These are phyloP conservation scores for Chaetomium globosum DNA, from an alignment of 2,329 filamentous ascomycete species.

Conservation along the genomic window DNA sequence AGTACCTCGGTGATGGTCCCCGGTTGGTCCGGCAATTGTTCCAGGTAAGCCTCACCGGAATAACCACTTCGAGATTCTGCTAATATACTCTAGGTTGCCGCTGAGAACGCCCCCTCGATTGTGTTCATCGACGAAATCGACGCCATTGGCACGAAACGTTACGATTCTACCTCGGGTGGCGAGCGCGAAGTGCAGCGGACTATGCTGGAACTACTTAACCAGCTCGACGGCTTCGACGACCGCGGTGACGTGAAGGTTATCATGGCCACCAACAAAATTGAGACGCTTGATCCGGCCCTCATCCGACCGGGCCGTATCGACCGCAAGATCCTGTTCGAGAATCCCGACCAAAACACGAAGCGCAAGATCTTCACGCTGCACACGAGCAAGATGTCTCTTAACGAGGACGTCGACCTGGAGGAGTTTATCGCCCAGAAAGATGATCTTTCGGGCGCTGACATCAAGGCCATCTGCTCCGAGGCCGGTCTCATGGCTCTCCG, in stretches of 20 bases:
- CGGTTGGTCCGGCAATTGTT: conserved; percentile 94
- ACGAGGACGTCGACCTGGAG: conserved; percentile 95
- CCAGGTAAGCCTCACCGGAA: conserved; percentile 56
- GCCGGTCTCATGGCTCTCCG: conserved; percentile 91
- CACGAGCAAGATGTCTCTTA: conserved; percentile 97
- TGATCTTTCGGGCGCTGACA: conserved; percentile 93
- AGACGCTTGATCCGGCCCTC: conserved; percentile 91
- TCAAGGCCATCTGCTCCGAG: conserved; percentile 98
- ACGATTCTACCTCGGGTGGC: conserved; percentile 94
- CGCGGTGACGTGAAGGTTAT: conserved; percentile 99
- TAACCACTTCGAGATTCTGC: not conserved
- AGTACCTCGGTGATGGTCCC: conserved; percentile 95
- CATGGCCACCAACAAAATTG: conserved; percentile 99
- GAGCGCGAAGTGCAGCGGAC: conserved; percentile 97
- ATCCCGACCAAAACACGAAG: conserved; percentile 79
- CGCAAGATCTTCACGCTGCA: conserved; percentile 98
- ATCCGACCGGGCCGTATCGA: conserved; percentile 98
- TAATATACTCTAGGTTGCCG: conserved; percentile 68
- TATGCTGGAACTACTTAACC: conserved; percentile 97
- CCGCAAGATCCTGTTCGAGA: conserved; percentile 83
- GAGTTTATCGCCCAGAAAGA: conserved; percentile 99
- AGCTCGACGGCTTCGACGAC: conserved; percentile 98
- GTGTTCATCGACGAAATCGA: conserved; percentile 99
- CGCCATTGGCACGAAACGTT: conserved; percentile 97
- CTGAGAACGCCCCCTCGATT: conserved; percentile 93